Evolutionary conservation across 2,329 filamentous ascomycete genomes (phyloP).

Genomic region (Endoconidiophora polonica): DNA sequence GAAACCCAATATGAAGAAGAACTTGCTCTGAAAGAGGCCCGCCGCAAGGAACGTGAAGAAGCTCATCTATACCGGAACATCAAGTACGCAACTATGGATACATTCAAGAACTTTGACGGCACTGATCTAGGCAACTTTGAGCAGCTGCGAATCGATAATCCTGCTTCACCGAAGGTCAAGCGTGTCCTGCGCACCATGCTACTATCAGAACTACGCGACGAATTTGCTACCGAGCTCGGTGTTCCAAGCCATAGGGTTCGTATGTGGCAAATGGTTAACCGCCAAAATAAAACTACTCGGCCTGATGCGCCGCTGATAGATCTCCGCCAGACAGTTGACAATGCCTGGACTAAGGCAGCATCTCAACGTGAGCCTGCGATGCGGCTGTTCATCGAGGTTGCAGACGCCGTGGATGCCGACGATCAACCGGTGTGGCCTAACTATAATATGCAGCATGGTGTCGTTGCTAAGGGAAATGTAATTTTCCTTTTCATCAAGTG

Average conservation of each 20-base stretch:
- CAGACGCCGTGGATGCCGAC: conserved; percentile 45
- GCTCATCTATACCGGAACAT: conserved; percentile 83
- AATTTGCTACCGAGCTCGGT: conserved; percentile 53
- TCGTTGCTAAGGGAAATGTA: conserved; percentile 39
- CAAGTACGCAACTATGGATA: conserved; percentile 63
- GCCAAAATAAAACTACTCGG: conserved; percentile 89
- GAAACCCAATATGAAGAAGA: conserved; percentile 69
- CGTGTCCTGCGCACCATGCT: conserved; percentile 59
- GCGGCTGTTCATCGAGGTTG: conserved; percentile 74
- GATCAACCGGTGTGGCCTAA: conserved; percentile 59
- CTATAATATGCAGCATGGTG: conserved; percentile 38
- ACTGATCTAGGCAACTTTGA: conserved; percentile 63
- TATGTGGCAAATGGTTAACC: conserved; percentile 95
- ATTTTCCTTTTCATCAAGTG: conserved; percentile 86
- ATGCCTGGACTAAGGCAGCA: conserved; percentile 36
- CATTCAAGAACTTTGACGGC: conserved; percentile 65
- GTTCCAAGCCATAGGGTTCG: conserved; percentile 55
- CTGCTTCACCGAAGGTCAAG: conserved; percentile 53
- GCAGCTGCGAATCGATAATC: conserved; percentile 20
- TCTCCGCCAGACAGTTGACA: conserved; percentile 58
- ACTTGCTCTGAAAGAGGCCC: conserved; percentile 54
- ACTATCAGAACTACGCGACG: conserved; percentile 55
- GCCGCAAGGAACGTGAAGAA: conserved; percentile 79
- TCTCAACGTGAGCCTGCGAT: conserved; percentile 54
- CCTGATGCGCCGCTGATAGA: conserved; percentile 79